Conservation (phyloP, 306 rosid genomes). For the Fragaria vesca region DNA sequence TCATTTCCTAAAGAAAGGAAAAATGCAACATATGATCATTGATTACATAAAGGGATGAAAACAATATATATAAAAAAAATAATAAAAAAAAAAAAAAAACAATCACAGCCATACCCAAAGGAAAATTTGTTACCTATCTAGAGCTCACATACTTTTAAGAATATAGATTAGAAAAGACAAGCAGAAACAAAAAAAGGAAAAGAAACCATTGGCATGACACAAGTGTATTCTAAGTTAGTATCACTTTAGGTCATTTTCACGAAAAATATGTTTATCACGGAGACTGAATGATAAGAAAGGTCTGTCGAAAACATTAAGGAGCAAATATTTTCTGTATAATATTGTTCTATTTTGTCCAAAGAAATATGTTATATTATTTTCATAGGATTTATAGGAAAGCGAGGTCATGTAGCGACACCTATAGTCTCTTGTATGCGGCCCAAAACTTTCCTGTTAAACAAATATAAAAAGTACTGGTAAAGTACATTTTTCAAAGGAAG, state of each 20-base stretch:
- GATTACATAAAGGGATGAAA: slow-evolving; percentile 16
- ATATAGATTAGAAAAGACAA: neutral
- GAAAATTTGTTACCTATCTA: neutral
- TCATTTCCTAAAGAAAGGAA: slow-evolving; percentile 67
- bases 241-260: neutral
- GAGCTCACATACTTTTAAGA: neutral
- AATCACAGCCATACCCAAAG: neutral
- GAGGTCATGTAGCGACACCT: neutral
- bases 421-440: neutral
- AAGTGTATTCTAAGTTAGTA: neutral
- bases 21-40: slow-evolving; percentile 20
- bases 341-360: slow-evolving; percentile 4
- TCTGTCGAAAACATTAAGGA: neutral
- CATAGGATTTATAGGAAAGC: neutral
- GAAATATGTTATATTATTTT: neutral
- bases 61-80: neutral
- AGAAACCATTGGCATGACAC: neutral
- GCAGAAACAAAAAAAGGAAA: neutral
- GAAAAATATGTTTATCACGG: neutral
- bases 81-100: neutral
- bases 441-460: neutral
- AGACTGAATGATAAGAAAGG: neutral
- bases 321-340: neutral
- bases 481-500: neutral
- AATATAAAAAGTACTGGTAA: neutral